Evolutionary conservation across 495 filamentous ascomycete species (phyloP).

Genomic region (Cercophora scortea): DNA sequence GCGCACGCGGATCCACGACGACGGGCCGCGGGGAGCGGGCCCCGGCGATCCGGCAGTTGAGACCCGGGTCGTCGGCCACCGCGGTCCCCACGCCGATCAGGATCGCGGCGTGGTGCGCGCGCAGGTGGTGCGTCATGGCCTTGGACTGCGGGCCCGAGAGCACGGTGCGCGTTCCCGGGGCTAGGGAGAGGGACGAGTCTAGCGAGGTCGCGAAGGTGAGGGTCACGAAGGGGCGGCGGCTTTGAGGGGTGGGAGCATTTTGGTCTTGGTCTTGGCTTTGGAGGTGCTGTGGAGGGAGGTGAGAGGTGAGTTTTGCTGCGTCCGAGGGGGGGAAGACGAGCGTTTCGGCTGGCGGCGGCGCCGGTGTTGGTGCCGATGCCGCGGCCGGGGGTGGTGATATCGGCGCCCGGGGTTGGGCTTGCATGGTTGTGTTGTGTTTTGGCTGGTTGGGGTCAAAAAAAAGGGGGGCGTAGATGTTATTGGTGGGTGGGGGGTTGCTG

Average conservation of each 20-base stretch:
- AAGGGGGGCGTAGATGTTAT: too few relatives aligned
- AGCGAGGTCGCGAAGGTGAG: slow-evolving; percentile 88
- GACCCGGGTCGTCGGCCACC: slow-evolving; percentile 70
- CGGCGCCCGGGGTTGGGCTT: too few relatives aligned
- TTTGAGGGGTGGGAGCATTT: background rate
- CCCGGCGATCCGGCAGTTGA: slow-evolving; percentile 55
- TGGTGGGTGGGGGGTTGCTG: too few relatives aligned
- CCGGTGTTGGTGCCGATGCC: background rate
- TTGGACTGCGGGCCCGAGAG: slow-evolving; percentile 78
- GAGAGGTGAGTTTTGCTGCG: slow-evolving; percentile 1
- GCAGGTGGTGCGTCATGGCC: slow-evolving; percentile 85
- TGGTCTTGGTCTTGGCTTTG: background rate
- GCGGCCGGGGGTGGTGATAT: too few relatives aligned
- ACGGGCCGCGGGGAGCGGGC: slow-evolving; percentile 63
- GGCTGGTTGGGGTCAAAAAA: too few relatives aligned
- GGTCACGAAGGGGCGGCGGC: slow-evolving; percentile 40
- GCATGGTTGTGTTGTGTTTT: too few relatives aligned
- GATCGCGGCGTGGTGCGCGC: slow-evolving; percentile 75
- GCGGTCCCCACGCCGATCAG: slow-evolving; percentile 79
- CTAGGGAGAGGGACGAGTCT: slow-evolving; percentile 68
- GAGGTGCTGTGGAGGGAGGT: slow-evolving; percentile 1
- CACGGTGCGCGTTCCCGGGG: slow-evolving; percentile 65
- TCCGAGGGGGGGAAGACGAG: slow-evolving; percentile 2
- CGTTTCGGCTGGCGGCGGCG: background rate
- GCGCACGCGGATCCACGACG: slow-evolving; percentile 62